Evolutionary conservation across 768 basidiomycete species (phyloP), one percentile per base, ranked within the genome.

Genomic region (Panaeolus papilionaceus): DNA sequence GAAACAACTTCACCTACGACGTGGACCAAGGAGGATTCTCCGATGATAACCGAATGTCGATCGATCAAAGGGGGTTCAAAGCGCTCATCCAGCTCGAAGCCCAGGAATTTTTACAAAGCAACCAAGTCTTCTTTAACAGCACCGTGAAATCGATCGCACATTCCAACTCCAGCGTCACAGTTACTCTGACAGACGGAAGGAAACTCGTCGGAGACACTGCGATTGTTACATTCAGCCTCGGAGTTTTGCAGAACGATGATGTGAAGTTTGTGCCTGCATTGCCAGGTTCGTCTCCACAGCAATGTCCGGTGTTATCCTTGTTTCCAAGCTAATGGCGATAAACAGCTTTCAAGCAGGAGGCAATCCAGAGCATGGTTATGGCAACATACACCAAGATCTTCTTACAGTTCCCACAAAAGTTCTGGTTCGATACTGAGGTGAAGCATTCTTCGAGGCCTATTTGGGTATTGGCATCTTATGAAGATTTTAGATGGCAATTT

Each of bases 341-440:
- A n/a, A 23, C 44, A 72, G 78, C 71, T 10, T 91, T 84, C 80
- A 91, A 91, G 73, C 66, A 79, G n/a, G 89, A 91, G 66, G 89
- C 89, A 4, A 86, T 91, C 42, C 83, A 86, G 38, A 84, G 83
- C 66, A 85, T 90, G 76, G 80, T 80, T 12, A 90, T 91, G 90
- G 88, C 80, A 6, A 88, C 84, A 1, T 91, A 89, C 68, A 89
- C 90, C 2, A 91, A 91, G 75, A 89, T 91, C 28, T 91, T 90
- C 75, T 72, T 91, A 61, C 83, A 88, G 68, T 91, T 91, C 71
- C 80, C 85, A 0, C 72, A 83, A 65, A 88, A 86, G 28, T 91
- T 91, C 74, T 91, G 81, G 81, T 83, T 81, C 61, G 76, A 81
- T 62, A 80, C 80, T 0, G 79, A 83, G 76, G 81, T 80, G 64